A percentile compares a stretch with the other conserved stretches of the same genome.
Conservation (phyloP, 2,329 filamentous ascomycete species). For the Colletotrichum filicis region DNA sequence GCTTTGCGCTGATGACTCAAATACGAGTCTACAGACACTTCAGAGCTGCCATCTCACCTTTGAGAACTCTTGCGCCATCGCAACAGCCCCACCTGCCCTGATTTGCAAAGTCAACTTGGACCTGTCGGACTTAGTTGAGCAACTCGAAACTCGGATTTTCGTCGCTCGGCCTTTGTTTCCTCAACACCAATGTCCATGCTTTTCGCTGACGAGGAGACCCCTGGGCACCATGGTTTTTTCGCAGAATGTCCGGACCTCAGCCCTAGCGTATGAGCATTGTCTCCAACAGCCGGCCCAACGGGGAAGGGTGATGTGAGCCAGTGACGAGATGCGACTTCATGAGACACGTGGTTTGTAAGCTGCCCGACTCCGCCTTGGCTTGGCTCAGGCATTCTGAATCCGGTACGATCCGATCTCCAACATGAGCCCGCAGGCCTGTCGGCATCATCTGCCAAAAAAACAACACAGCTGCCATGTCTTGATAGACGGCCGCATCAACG, state of each 20-base stretch:
- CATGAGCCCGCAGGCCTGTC: too few relatives aligned
- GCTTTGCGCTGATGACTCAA: neutral
- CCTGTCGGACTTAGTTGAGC: neutral
- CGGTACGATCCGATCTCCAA: neutral
- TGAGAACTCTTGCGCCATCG: neutral
- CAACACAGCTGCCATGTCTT: too few relatives aligned
- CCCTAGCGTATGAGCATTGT: neutral
- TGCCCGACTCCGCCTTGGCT: neutral
- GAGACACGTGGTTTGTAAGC: neutral
- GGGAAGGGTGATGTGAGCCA: neutral
- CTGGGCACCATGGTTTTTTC: neutral
- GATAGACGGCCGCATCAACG: too few relatives aligned
- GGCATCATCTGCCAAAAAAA: too few relatives aligned
- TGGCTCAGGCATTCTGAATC: neutral
- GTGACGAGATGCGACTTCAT: neutral
- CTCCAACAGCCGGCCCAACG: neutral
- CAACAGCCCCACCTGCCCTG: conserved; percentile 5
- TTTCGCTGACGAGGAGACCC: neutral
- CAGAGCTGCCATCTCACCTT: neutral
- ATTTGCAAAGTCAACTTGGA: neutral
- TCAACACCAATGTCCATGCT: neutral
- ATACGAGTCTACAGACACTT: neutral
- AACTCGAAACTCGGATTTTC: neutral
- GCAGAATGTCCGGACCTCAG: neutral
- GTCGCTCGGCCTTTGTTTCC: conserved; percentile 11